These are phyloP conservation scores for Trichopus zeylanicus DNA, from an alignment of 116 monocot genomes.

Conservation along the genomic window DNA sequence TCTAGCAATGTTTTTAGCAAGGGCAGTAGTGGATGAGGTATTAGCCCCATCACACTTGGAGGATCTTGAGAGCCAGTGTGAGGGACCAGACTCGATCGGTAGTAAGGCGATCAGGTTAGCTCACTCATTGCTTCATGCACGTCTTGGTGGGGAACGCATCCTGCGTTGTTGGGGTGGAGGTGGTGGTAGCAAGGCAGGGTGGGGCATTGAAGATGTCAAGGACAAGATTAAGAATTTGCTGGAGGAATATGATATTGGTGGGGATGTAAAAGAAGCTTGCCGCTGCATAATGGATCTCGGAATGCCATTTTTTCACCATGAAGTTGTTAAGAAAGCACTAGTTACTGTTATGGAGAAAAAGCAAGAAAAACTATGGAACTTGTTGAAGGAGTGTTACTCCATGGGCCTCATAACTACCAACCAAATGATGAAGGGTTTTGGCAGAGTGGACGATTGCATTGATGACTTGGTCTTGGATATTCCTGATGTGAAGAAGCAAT, in stretches of 20 bases:
- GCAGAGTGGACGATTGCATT: conserved; percentile 46
- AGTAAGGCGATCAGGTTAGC: conserved; percentile 29
- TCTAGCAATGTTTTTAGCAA: conserved; percentile 63
- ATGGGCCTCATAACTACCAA: conserved; percentile 49
- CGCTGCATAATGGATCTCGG: conserved; percentile 73
- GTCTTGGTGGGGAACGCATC: conserved; percentile 54
- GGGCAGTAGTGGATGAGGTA: conserved; percentile 76
- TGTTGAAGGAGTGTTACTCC: conserved; percentile 33
- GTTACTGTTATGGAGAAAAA: conserved; percentile 55
- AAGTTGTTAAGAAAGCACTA: conserved; percentile 70
- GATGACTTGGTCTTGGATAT: conserved; percentile 67
- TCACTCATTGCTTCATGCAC: conserved; percentile 33
- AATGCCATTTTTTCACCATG: conserved; percentile 87
- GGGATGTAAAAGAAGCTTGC: conserved; percentile 55
- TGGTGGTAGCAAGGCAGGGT: conserved; percentile 47
- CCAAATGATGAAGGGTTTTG: conserved; percentile 70
- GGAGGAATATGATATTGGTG: conserved; percentile 64
- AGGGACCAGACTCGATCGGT: conserved; percentile 14
- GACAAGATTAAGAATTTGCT: conserved; percentile 55
- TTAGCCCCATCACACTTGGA: conserved; percentile 53
- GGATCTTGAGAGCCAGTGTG: conserved; percentile 24
- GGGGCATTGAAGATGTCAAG: conserved; percentile 61
- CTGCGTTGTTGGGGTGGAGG: conserved; percentile 78
- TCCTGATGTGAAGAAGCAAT: conserved; percentile 47
- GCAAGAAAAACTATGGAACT: conserved; percentile 38